Evolutionary conservation across 2,329 filamentous ascomycete species (phyloP).

Genomic region (Davidsoniella eucalypti): DNA sequence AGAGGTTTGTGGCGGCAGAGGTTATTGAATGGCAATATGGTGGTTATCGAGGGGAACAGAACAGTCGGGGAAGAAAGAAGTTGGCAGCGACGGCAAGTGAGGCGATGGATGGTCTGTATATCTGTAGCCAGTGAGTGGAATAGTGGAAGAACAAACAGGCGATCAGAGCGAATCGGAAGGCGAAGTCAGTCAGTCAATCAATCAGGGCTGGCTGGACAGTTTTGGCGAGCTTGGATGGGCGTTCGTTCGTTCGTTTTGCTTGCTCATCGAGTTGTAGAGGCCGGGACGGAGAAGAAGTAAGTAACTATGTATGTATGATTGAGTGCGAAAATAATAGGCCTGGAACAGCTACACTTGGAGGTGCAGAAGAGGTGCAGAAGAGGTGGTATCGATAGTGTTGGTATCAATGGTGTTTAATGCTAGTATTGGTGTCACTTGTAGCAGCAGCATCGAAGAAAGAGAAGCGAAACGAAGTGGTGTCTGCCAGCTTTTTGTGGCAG

Average conservation of each 20-base stretch:
- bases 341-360: neutral
- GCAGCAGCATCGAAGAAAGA: neutral
- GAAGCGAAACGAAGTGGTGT: neutral
- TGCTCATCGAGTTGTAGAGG: neutral
- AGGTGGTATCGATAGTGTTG: neutral
- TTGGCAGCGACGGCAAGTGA: neutral
- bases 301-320: neutral
- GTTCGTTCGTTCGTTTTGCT: no score
- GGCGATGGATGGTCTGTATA: neutral
- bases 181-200: neutral
- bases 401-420: no score
- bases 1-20: neutral
- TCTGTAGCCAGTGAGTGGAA: neutral
- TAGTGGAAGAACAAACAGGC: neutral
- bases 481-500: neutral
- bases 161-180: neutral
- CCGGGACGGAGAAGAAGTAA: neutral
- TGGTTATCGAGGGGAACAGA: no score
- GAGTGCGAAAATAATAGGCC: neutral
- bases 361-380: no score
- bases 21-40: neutral
- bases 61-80: neutral
- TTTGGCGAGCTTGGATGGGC: no score
- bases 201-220: no score
- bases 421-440: no score